Evolutionary conservation across 139 green algal species (phyloP).

Genomic region (Zygnema circumcarinatum): DNA sequence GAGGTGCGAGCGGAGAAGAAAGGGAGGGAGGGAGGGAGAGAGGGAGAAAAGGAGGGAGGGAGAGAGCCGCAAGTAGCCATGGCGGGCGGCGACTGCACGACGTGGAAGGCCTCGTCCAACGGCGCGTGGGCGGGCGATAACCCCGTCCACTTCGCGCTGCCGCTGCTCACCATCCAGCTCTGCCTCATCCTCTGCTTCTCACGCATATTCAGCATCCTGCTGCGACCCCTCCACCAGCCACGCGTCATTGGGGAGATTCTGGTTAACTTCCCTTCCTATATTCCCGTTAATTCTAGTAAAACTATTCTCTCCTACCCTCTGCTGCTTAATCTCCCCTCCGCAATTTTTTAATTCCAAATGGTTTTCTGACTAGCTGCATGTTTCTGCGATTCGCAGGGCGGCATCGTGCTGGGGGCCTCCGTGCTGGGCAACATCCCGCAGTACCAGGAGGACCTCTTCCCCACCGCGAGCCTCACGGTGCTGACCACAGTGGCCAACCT

Average conservation of each 20-base stretch:
- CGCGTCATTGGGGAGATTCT: slow-evolving; percentile 47
- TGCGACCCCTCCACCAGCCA: slow-evolving; percentile 38
- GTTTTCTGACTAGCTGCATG: not conserved
- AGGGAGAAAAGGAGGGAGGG: too few species aligned
- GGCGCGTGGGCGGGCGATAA: slow-evolving; percentile 34
- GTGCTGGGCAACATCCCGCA: slow-evolving; percentile 53
- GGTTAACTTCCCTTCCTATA: not conserved
- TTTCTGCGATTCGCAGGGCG: slow-evolving; percentile 19
- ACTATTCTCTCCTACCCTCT: not conserved
- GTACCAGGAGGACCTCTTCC: slow-evolving; percentile 44
- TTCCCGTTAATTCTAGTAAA: too few species aligned
- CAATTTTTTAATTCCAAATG: not conserved
- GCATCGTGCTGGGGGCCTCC: slow-evolving; percentile 53
- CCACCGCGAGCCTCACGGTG: slow-evolving; percentile 20
- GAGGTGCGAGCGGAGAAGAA: too few species aligned
- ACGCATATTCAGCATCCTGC: slow-evolving; percentile 18
- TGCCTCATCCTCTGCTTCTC: slow-evolving; percentile 42
- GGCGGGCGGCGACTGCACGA: not conserved
- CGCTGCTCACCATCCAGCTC: slow-evolving; percentile 53
- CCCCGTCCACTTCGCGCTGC: slow-evolving; percentile 45
- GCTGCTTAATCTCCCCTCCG: too few species aligned
- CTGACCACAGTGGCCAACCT: slow-evolving; percentile 60
- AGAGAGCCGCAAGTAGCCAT: too few species aligned
- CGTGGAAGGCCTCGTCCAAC: slow-evolving; percentile 44
- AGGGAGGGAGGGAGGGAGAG: too few species aligned